Percentiles rank a stretch among this genome's conserved stretches.
Evolutionary conservation across 768 basidiomycete species (phyloP).

Genomic region (Trametes elegans): DNA sequence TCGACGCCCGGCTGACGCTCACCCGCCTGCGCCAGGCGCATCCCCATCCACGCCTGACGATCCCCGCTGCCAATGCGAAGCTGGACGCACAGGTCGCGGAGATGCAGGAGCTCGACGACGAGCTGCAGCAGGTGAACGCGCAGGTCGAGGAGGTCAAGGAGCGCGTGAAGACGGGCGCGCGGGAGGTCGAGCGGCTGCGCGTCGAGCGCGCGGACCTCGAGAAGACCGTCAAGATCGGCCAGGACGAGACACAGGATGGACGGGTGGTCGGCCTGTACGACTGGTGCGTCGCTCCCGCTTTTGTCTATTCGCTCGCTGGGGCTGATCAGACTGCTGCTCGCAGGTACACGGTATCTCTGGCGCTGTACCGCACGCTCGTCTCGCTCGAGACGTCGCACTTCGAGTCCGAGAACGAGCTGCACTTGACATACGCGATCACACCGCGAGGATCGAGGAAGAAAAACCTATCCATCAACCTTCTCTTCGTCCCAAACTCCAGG

Average conservation of each 20-base stretch:
- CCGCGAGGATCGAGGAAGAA: conserved; percentile 17
- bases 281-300: conserved; percentile 50
- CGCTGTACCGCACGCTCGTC: conserved; percentile 60
- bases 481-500: conserved; percentile 71
- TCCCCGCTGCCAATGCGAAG: conserved; percentile 68
- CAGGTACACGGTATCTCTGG: conserved; percentile 72
- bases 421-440: conserved; percentile 58
- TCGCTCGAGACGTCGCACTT: conserved; percentile 57
- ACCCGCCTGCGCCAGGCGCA: conserved; percentile 80
- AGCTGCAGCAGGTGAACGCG: conserved; percentile 52
- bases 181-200: conserved; percentile 57
- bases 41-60: conserved; percentile 76
- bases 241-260: conserved; percentile 56
- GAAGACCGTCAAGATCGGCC: conserved; percentile 56
- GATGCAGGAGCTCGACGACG: conserved; percentile 75
- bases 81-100: conserved; percentile 74
- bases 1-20: conserved; percentile 78
- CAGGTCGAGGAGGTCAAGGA: conserved; percentile 56
- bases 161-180: conserved; percentile 52
- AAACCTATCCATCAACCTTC: conserved; percentile 50
- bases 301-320: neutral
- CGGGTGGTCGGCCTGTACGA: conserved; percentile 65
- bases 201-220: conserved; percentile 68
- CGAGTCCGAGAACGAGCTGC: conserved; percentile 74
- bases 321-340: neutral